Conservation (phyloP, 345 rosid genomes). For the Citrus glauca region DNA sequence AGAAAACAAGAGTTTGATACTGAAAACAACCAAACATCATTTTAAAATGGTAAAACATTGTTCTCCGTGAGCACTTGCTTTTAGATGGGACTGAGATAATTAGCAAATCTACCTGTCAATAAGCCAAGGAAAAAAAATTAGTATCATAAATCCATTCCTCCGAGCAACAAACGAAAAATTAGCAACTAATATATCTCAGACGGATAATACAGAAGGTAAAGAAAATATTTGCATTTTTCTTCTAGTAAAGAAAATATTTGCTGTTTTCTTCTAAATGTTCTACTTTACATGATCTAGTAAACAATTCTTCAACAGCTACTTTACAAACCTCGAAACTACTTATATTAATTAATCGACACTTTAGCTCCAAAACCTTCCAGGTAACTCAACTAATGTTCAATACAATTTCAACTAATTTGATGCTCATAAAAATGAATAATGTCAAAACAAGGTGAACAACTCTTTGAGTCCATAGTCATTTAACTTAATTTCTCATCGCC, state of each 20-base stretch:
- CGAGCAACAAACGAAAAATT: background rate
- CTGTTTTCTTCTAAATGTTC: background rate
- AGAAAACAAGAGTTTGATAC: conserved; percentile 20
- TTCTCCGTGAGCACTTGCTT: conserved; percentile 6
- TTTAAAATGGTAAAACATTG: conserved; percentile 1
- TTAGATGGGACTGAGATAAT: conserved; percentile 84
- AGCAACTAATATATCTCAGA: background rate
- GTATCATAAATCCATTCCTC: background rate
- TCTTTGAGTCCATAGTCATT: background rate
- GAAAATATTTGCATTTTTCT: background rate
- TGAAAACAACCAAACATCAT: conserved; percentile 8
- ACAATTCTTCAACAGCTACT: background rate
- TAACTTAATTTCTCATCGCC: background rate
- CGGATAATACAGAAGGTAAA: background rate
- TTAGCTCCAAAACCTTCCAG: background rate
- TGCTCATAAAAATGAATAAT: background rate
- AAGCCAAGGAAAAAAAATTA: background rate
- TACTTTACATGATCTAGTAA: background rate
- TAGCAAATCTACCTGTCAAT: conserved; percentile 69
- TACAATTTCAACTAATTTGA: background rate
- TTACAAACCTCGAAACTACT: background rate
- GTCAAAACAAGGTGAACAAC: background rate
- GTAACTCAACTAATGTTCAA: background rate
- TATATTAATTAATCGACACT: background rate
- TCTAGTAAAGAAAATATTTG: background rate